Evolutionary conservation across 805 yeast species (phyloP), one percentile per base, ranked within the genome.

Genomic region (Maudiozyma barnettii): DNA sequence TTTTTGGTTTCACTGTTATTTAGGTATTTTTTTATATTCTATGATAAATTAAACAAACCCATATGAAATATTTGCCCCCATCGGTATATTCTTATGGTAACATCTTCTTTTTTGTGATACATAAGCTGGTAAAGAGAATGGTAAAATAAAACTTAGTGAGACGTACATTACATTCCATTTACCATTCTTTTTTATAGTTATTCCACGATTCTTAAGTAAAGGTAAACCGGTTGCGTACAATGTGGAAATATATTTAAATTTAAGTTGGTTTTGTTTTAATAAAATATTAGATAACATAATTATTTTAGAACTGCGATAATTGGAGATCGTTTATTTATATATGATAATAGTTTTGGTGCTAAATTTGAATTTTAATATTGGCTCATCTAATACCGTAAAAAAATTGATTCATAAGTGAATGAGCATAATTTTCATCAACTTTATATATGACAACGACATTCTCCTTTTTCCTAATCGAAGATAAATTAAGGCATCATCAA

Each of bases 121-220:
- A 39, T 59, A 57, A 30, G 61, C 63, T 9, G 67, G 63, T 19
- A 60, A 36, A 4, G 49, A 47, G 47, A 63, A 63, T 9, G 67
- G 67, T 26, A 60, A 36, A 14, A 59, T 54, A 19, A 63, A 45
- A 19, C 62, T 59, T 30, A 62, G 44, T 14, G 61, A 51, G 18
- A 63, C 43, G 47, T 62, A 62, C 13, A 40, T 7, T 12, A 41
- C 41, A 26, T 45, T 45, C 18, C 40, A n/a, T 3, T 30, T 29
- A 29, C 44, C 40, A 33, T 21, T 30, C 12, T 36, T 6, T n/a
- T n/a, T 26, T 16, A 9, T 29, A 16, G 20, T 16, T n/a, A 29
- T 40, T n/a, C 14, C 29, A 20, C 16, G 23, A 13, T 20, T 38
- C 9, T 21, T 38, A 10, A 38, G 16, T 20, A 38, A 14, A 5